Evolutionary conservation across 495 filamentous ascomycete species (phyloP).

Genomic region (Aspergillus carlsbadensis): DNA sequence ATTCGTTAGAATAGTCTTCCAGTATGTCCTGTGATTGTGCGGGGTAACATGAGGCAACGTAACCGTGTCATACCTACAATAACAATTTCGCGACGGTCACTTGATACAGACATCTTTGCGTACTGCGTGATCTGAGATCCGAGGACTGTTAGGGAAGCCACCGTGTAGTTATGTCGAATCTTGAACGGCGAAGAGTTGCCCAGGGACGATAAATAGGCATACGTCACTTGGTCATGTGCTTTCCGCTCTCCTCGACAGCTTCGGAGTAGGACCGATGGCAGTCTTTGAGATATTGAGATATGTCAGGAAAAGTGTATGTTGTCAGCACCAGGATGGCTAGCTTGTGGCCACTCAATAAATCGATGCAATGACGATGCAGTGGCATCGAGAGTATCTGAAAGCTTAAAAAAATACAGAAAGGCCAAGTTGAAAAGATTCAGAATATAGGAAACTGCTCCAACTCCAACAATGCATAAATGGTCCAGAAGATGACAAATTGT

Average conservation of each 20-base stretch:
- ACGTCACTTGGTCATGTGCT: slow-evolving; percentile 34
- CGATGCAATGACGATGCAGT: background rate
- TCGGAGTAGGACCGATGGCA: background rate
- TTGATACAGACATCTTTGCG: slow-evolving; percentile 35
- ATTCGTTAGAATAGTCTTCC: slow-evolving; percentile 10
- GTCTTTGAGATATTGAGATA: background rate
- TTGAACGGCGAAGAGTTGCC: background rate
- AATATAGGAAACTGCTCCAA: slow-evolving; percentile 11
- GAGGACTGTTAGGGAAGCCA: slow-evolving; percentile 29
- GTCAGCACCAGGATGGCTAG: too few species aligned
- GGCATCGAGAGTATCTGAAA: slow-evolving; percentile 1
- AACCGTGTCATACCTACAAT: slow-evolving; percentile 57
- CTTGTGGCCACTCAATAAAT: background rate
- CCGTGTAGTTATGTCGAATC: slow-evolving; percentile 11
- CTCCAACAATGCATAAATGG: slow-evolving; percentile 25
- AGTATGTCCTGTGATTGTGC: slow-evolving; percentile 13
- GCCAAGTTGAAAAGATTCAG: background rate
- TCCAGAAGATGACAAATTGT: background rate
- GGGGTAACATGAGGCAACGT: slow-evolving; percentile 25
- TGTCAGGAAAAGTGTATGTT: background rate
- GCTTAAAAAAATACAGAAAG: background rate
- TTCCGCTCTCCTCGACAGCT: background rate
- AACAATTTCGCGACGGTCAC: slow-evolving; percentile 60
- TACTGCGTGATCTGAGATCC: slow-evolving; percentile 20
- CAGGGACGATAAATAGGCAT: background rate